Conservation (phyloP, 208 protist genomes). For the Trypanosoma theileri region DNA sequence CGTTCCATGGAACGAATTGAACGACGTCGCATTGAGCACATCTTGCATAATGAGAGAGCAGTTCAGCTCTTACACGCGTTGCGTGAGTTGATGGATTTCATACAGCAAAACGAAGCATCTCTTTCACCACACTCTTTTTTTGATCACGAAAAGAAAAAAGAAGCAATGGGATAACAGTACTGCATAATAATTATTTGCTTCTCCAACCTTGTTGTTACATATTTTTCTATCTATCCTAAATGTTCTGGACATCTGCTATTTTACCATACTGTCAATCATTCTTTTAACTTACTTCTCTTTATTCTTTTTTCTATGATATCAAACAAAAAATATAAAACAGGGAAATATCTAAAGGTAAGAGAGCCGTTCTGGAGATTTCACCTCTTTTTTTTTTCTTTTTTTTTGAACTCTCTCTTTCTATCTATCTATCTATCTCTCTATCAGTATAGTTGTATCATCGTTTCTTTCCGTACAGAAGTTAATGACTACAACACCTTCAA, state of each 20-base stretch:
- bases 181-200: not conserved
- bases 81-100: conserved; percentile 54
- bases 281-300: no score
- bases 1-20: conserved; percentile 81
- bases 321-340: no score
- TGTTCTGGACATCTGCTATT: no score
- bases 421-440: no score
- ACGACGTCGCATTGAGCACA: conserved; percentile 69
- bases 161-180: not conserved
- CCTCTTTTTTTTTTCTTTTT: not conserved
- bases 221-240: no score
- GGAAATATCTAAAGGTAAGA: no score
- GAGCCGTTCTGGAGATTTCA: no score
- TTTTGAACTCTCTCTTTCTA: not conserved
- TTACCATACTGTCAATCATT: no score
- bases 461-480: not conserved
- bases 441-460: not conserved
- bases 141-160: conserved; percentile 4
- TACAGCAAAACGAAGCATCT: conserved; percentile 26
- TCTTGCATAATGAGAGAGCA: conserved; percentile 85
- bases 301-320: no score
- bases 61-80: conserved; percentile 66
- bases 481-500: not conserved
- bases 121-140: conserved; percentile 12
- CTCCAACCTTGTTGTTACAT: no score